phyloP scores from a whole-genome alignment of 164 flowering plant genomes.

The Vitis rotundifolia region DNA sequence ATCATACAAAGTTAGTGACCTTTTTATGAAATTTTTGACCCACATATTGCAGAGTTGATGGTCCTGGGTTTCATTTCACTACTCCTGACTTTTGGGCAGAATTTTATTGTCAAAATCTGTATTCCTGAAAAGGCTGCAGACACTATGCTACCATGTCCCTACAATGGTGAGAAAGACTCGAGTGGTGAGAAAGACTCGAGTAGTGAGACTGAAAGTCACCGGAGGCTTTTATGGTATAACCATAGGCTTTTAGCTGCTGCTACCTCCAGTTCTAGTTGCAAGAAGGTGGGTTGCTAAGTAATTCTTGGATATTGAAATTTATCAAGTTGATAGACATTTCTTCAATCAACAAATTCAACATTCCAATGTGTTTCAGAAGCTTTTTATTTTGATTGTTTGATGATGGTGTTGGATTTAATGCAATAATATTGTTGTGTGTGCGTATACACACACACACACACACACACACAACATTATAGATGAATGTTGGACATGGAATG shows the following conservation, averaged over 20 bases:
- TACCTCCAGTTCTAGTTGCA: conserved; percentile 19
- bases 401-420: too few species aligned
- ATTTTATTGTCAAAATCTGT: conserved; percentile 50
- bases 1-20: not conserved
- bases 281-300: conserved; percentile 22
- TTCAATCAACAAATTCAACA: not conserved
- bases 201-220: conserved; percentile 27
- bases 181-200: too few species aligned
- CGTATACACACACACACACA: too few species aligned
- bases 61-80: conserved; percentile 76
- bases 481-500: too few species aligned
- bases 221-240: conserved; percentile 45
- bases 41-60: conserved; percentile 65
- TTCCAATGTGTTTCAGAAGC: not conserved
- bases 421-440: too few species aligned
- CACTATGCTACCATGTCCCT: conserved; percentile 57
- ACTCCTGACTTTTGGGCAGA: conserved; percentile 59
- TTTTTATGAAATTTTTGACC: not conserved
- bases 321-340: not conserved
- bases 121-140: conserved; percentile 40
- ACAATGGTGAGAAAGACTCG: not conserved
- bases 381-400: too few species aligned
- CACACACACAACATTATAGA: too few species aligned
- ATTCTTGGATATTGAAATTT: not conserved
- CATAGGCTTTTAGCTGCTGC: conserved; percentile 39